Evolutionary conservation across 768 basidiomycete species (phyloP).

Genomic region (Calvatia gigantea): DNA sequence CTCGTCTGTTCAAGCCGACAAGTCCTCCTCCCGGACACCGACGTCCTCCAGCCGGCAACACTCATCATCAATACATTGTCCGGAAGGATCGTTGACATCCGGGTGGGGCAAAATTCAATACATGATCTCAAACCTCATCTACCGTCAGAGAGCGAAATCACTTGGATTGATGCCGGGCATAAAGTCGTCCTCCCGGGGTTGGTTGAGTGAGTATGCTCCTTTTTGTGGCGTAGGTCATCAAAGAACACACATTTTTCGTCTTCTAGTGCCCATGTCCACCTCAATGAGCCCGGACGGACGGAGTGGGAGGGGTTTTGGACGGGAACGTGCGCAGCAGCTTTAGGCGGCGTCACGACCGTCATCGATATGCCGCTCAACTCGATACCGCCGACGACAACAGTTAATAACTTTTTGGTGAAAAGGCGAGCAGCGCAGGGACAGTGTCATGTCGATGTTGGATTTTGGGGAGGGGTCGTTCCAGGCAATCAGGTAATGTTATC

Average conservation of each 20-base stretch:
- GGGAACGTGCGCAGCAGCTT: slow-evolving; percentile 86
- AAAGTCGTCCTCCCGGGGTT: slow-evolving; percentile 71
- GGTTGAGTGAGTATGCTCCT: slow-evolving; percentile 57
- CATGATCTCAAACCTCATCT: slow-evolving; percentile 26
- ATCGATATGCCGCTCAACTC: slow-evolving; percentile 99
- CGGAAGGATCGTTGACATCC: slow-evolving; percentile 59
- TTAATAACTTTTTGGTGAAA: slow-evolving; percentile 71
- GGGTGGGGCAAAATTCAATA: slow-evolving; percentile 26
- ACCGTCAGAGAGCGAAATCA: slow-evolving; percentile 17
- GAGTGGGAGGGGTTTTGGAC: slow-evolving; percentile 94
- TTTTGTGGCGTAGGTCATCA: not conserved
- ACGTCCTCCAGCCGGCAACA: slow-evolving; percentile 57
- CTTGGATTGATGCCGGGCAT: slow-evolving; percentile 55
- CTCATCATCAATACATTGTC: slow-evolving; percentile 52
- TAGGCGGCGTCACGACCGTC: slow-evolving; percentile 93
- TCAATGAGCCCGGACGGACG: slow-evolving; percentile 91
- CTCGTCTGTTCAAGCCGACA: slow-evolving; percentile 49
- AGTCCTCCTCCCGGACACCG: slow-evolving; percentile 51
- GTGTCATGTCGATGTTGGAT: slow-evolving; percentile 79
- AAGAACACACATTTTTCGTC: slow-evolving; percentile 10
- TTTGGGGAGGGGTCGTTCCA: slow-evolving; percentile 96
- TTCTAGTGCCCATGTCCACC: slow-evolving; percentile 81
- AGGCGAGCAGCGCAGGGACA: slow-evolving; percentile 66
- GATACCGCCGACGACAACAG: slow-evolving; percentile 91
- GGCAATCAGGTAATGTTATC: slow-evolving; percentile 64